A percentile compares a stretch with the other conserved stretches of the same genome.
Evolutionary conservation across 2,329 filamentous ascomycete species (phyloP).

Genomic region (Orbilia javanica): DNA sequence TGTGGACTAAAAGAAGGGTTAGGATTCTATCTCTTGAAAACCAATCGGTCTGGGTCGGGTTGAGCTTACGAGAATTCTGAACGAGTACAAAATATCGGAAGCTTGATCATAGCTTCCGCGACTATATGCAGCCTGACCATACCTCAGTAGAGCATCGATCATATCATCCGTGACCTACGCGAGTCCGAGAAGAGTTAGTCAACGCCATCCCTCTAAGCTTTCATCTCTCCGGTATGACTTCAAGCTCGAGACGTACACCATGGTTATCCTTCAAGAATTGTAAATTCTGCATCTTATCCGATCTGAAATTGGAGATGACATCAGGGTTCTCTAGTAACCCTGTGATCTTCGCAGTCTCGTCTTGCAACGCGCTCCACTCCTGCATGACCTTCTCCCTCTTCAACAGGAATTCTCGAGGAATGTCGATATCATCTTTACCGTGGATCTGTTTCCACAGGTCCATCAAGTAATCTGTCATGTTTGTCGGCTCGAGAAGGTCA

Average conservation of each 20-base stretch:
- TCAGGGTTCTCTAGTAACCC: slow-evolving; percentile 88
- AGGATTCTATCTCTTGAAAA: neutral
- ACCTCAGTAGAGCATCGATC: slow-evolving; percentile 95
- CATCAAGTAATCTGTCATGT: slow-evolving; percentile 99
- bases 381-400: slow-evolving; percentile 90
- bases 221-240: neutral
- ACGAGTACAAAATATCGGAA: slow-evolving; percentile 94
- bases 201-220: neutral
- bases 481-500: slow-evolving; percentile 93
- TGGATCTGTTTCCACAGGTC: slow-evolving; percentile 91
- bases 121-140: slow-evolving; percentile 97
- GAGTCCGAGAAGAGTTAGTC: slow-evolving; percentile 39
- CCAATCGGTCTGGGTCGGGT: too few species aligned
- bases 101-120: slow-evolving; percentile 93
- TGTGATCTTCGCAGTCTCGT: slow-evolving; percentile 88
- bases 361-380: slow-evolving; percentile 83
- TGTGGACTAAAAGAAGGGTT: slow-evolving; percentile 72
- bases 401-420: slow-evolving; percentile 84
- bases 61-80: slow-evolving; percentile 79
- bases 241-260: slow-evolving; percentile 72
- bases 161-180: slow-evolving; percentile 85
- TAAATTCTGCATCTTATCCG: slow-evolving; percentile 99
- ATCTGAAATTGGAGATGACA: slow-evolving; percentile 89
- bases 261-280: slow-evolving; percentile 97
- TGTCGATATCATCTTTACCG: slow-evolving; percentile 77